phyloP scores from a whole-genome alignment of 1,139 yeast species.

The Pichia sp. region DNA sequence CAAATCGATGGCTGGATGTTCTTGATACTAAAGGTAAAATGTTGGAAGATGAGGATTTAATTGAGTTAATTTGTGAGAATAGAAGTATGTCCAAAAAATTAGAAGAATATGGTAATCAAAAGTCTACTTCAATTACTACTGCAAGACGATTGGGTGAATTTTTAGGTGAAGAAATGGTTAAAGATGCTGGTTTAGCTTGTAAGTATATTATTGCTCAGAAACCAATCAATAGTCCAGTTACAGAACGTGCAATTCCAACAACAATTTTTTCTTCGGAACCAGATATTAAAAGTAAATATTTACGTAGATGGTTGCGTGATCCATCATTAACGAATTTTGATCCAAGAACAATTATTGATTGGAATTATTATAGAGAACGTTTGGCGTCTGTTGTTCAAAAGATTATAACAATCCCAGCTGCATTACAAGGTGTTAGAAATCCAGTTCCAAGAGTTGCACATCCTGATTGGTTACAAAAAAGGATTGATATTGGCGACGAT shows the following conservation, averaged over 20 bases:
- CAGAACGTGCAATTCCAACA: conserved; percentile 95
- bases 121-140: conserved; percentile 93
- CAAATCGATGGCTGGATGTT: conserved; percentile 94
- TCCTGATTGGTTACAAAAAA: conserved; percentile 85
- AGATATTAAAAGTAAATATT: conserved; percentile 50
- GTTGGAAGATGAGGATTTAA: conserved; percentile 89
- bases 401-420: conserved; percentile 96
- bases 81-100: conserved; percentile 91
- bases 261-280: conserved; percentile 87
- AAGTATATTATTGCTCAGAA: conserved; percentile 84
- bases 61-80: conserved; percentile 93
- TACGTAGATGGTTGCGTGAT: conserved; percentile 85
- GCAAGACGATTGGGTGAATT: conserved; percentile 92
- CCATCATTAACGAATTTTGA: conserved; percentile 76
- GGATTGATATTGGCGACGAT: conserved; percentile 55
- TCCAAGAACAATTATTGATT: conserved; percentile 84
- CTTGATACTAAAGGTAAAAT: conserved; percentile 80
- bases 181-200: conserved; percentile 94
- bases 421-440: conserved; percentile 78
- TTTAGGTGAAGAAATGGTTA: conserved; percentile 95
- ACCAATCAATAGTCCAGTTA: conserved; percentile 84
- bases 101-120: conserved; percentile 83
- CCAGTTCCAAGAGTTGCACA: conserved; percentile 95
- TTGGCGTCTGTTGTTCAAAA: conserved; percentile 91
- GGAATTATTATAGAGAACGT: conserved; percentile 90